Percentiles rank a stretch among this genome's conserved stretches.
Evolutionary conservation across 192 early-diverging fungal species (phyloP).

Genomic region (Coemansia sp.): DNA sequence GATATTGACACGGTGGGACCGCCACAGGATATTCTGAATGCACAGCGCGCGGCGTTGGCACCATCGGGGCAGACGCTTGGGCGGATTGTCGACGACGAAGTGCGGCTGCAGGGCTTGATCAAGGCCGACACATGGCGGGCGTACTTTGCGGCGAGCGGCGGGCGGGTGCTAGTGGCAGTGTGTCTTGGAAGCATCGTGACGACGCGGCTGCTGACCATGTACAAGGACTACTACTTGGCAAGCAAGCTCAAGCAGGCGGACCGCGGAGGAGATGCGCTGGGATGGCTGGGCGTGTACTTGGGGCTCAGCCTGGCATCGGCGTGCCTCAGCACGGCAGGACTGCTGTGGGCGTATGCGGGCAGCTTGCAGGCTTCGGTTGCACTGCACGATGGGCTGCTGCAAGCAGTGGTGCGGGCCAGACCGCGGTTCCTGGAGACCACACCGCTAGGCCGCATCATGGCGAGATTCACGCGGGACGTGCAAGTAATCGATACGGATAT

Average conservation of each 20-base stretch:
- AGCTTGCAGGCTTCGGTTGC: constrained; percentile 40
- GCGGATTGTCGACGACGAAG: constrained; percentile 74
- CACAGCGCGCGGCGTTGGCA: neutral
- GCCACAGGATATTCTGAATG: constrained; percentile 12
- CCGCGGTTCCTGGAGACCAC: constrained; percentile 81
- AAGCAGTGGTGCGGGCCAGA: constrained; percentile 62
- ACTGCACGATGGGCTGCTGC: constrained; percentile 56
- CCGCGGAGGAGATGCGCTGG: constrained; percentile 8
- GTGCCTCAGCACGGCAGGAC: constrained; percentile 2
- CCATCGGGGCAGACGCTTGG: constrained; percentile 35
- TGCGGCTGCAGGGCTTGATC: constrained; percentile 69
- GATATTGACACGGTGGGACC: constrained; percentile 5
- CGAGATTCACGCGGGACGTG: constrained; percentile 79
- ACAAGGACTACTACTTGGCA: constrained; percentile 54
- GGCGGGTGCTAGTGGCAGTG: constrained; percentile 52
- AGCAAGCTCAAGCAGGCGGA: constrained; percentile 23
- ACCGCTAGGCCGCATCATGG: constrained; percentile 75
- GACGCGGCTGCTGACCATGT: constrained; percentile 45
- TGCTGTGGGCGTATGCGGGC: constrained; percentile 18
- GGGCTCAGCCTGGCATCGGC: constrained; percentile 7
- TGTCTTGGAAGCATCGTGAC: constrained; percentile 51
- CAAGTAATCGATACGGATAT: constrained; percentile 68
- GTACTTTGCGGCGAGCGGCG: constrained; percentile 68
- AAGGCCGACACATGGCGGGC: constrained; percentile 62
- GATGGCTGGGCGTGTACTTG: constrained; percentile 11